These are phyloP conservation scores for Seminavis robusta DNA, from an alignment of 108 stramenopile genomes.

Conservation along the genomic window DNA sequence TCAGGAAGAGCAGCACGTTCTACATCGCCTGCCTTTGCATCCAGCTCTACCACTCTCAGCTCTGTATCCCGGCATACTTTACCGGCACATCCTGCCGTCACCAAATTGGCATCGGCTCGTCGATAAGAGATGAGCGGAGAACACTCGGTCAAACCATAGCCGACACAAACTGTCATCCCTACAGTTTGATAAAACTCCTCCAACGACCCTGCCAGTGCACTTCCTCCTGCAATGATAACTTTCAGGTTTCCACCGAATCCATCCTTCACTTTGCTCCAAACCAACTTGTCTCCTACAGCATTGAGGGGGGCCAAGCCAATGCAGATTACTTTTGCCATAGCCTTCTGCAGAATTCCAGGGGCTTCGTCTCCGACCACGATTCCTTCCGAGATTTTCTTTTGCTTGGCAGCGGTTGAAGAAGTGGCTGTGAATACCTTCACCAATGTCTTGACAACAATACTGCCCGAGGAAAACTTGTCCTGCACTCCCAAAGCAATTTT, in stretches of 20 bases:
- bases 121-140: constrained; percentile 76
- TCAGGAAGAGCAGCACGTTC: constrained; percentile 55
- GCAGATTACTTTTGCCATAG: constrained; percentile 51
- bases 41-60: constrained; percentile 76
- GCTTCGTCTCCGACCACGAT: constrained; percentile 67
- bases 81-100: constrained; percentile 80
- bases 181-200: constrained; percentile 89
- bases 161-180: constrained; percentile 80
- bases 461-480: constrained; percentile 82
- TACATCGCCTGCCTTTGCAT: constrained; percentile 27
- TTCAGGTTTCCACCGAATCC: constrained; percentile 89
- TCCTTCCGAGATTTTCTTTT: constrained; percentile 61
- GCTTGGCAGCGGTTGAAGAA: constrained; percentile 43
- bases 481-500: constrained; percentile 88
- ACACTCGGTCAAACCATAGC: constrained; percentile 92
- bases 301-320: constrained; percentile 60
- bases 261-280: constrained; percentile 88
- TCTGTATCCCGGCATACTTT: constrained; percentile 70
- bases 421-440: constrained; percentile 71
- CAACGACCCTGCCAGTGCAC: constrained; percentile 80
- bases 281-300: constrained; percentile 85
- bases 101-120: constrained; percentile 63
- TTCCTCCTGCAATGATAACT: constrained; percentile 85
- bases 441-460: constrained; percentile 63
- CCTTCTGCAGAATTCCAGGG: constrained; percentile 36